Evolutionary conservation across 2,329 filamentous ascomycete genomes (phyloP), one percentile per base, ranked within the genome.

Genomic region (Ophiostoma sp.): DNA sequence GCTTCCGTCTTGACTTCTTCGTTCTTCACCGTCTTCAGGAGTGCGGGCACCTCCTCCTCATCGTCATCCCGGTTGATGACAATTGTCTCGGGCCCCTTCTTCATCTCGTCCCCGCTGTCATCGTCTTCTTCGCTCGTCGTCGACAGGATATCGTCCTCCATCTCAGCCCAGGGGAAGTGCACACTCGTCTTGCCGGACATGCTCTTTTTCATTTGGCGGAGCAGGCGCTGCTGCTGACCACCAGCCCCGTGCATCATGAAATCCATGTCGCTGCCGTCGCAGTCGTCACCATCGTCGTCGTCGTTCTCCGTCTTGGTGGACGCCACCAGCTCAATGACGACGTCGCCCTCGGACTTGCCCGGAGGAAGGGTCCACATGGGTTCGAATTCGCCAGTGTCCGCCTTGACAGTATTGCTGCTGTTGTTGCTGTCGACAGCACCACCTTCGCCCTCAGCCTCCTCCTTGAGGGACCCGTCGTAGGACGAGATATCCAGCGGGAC

Each of bases 11-110:
- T 45, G 39, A 45, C 50, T 6, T 11, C n/a, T 2, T 5, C 19
- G 36, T n/a, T 4, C 39, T n/a, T 19, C 11, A n/a, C 66, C 52
- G 19, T 22, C 15, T 4, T 19, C 28, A 6, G n/a, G 2, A 11
- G 59, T 25, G 52, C 57, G 75, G 78, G 89, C 8, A 80, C 19
- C 82, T 85, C 1, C 82, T 85, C 3, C 77, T 90, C 0, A 79
- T 91, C 8, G 42, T 66, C 55, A 2, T 75, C 66, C 2, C 68
- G 42, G 22, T 69, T 28, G 17, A 75, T 39, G 12, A 75, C 63
- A 52, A 75, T 72, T 15, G 61, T 45, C 31, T 70, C 70, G 0
- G 22, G 57, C 0, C 4, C 19, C 7, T 63, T 69, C 2, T n/a
- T 19, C 11, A 52, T 69, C 2, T 25, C n/a, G 6, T 59, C 64